Percentiles rank a stretch among this genome's conserved stretches.
phyloP scores from a whole-genome alignment of 2,329 filamentous ascomycete genomes.

The Colletotrichum eremochloae region DNA sequence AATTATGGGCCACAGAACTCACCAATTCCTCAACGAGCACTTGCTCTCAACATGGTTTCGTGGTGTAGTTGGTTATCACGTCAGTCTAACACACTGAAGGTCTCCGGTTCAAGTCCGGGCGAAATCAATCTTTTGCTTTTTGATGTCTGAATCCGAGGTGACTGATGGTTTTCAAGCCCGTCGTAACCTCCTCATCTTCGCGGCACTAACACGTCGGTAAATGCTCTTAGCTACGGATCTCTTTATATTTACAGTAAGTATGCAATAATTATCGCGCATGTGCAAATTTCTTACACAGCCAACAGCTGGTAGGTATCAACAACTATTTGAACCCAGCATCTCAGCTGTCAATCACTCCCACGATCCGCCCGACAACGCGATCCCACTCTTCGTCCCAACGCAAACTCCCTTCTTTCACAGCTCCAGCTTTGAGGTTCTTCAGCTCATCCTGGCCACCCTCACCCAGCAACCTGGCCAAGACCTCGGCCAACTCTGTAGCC shows the following conservation, averaged over 20 bases:
- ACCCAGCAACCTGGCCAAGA: slow-evolving; percentile 75
- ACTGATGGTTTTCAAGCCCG: too few species aligned
- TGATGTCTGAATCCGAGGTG: rapidly evolving
- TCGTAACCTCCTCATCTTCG: neutral
- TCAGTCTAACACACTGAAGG: slow-evolving; percentile 60
- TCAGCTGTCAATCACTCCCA: slow-evolving; percentile 62
- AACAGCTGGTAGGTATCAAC: neutral
- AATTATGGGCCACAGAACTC: rapidly evolving
- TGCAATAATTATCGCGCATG: neutral
- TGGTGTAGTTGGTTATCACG: slow-evolving; percentile 62
- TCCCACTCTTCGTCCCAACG: slow-evolving; percentile 97
- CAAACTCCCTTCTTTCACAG: slow-evolving; percentile 77
- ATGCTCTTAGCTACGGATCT: neutral
- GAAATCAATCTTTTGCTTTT: slow-evolving; percentile 26
- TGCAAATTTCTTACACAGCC: too few species aligned
- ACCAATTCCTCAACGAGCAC: rapidly evolving
- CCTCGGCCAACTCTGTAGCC: slow-evolving; percentile 72
- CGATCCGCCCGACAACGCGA: slow-evolving; percentile 79
- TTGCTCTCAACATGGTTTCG: slow-evolving; percentile 19
- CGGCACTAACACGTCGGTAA: neutral
- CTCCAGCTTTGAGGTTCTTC: slow-evolving; percentile 74
- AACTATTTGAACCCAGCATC: neutral
- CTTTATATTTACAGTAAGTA: neutral
- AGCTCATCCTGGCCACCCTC: slow-evolving; percentile 67
- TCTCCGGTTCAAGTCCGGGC: slow-evolving; percentile 43